A percentile compares a stretch with the other conserved stretches of the same genome.
phyloP scores from a whole-genome alignment of 1,284 basidiomycete species.

The Inonotus obliquus region DNA sequence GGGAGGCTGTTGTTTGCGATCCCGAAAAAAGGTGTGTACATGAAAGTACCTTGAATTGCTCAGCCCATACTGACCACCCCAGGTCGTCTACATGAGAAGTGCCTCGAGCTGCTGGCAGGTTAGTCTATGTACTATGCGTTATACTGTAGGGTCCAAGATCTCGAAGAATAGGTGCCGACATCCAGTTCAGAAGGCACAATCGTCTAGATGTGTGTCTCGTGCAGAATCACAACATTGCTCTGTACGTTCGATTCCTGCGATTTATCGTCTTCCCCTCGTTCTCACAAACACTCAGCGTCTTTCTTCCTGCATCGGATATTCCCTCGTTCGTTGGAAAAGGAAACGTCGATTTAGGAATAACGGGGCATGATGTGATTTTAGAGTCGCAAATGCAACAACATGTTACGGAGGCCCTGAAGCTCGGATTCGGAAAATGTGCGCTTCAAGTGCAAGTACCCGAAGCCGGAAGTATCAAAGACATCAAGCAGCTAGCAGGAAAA shows the following conservation, averaged over 20 bases:
- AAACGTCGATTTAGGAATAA: conserved; percentile 90
- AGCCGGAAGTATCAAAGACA: conserved; percentile 58
- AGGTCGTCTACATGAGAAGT: conserved; percentile 93
- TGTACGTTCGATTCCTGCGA: conserved; percentile 45
- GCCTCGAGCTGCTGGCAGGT: conserved; percentile 82
- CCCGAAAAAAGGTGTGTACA: conserved; percentile 88
- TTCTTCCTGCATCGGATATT: conserved; percentile 96
- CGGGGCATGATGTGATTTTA: conserved; percentile 95
- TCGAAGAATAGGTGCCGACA: conserved; percentile 77
- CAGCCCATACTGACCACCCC: conserved; percentile 10
- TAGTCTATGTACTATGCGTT: conserved; percentile 21
- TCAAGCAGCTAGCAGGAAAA: conserved; percentile 84
- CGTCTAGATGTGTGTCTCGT: conserved; percentile 91
- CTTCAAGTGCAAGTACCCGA: conserved; percentile 96
- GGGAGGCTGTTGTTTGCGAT: conserved; percentile 90
- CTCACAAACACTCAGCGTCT: conserved; percentile 64
- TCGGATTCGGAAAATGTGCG: conserved; percentile 93
- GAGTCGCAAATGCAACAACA: conserved; percentile 78
- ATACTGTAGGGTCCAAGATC: neutral
- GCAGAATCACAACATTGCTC: conserved; percentile 89
- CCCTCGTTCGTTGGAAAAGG: conserved; percentile 98
- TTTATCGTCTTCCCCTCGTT: neutral
- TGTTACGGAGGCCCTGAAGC: conserved; percentile 78
- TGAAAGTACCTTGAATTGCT: neutral
- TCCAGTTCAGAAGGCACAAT: conserved; percentile 89